Base-by-base conservation (phyloP, 2,329 filamentous ascomycete species). In the Colletotrichum scovillei region DNA sequence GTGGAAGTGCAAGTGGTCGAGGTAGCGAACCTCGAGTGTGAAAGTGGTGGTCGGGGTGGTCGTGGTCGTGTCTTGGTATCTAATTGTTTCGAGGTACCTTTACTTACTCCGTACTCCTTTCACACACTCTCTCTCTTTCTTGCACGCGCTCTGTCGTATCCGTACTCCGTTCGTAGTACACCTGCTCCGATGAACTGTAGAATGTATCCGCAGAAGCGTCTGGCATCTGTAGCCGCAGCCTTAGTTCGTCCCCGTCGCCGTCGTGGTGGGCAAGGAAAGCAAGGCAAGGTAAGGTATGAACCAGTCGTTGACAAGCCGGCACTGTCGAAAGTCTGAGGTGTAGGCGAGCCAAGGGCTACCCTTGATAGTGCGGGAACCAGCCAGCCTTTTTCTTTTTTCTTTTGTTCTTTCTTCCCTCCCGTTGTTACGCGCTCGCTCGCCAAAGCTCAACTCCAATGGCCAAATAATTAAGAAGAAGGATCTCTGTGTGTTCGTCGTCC, bases 31-130 rank as follows among this genome's bases (percentile, higher is more conserved):
- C 35, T 42, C 14, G 35, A 42, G 35, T 42, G 14, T 32, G 32
- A n/a, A 46, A 46, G 70, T 65, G 70, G 66, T 70, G 64, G 67
- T 16, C 35, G 35, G 35, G 14, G 59, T 19, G 46, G 59, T 46
- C 60, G 30, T 58, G 42, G 70, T 69, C 32, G 11, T 49, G 53
- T 56, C 66, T 69, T 24, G 66, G 53, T 69, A 69, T 69, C 66
- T 55, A 24, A 46, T 69, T 38, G 42, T 52, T 26, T 60, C 65
- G 49, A 72, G 64, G 64, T 72, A 72, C 64, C 42, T 24, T 26
- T 32, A 16, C 12, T 14, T 35, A 35, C 32, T 35, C 32, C 11
- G 32, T 35, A 35, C 38, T 16, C 42, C n/a, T n/a, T 8, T 9
- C 24, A 24, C 24, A 24, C 24, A 24, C 24, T 3, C 30, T 38